A percentile compares a stretch with the other conserved stretches of the same genome.
These are phyloP conservation scores for Phoenix dactylifera DNA, from an alignment of 176 grass and related monocot species.

Conservation along the genomic window DNA sequence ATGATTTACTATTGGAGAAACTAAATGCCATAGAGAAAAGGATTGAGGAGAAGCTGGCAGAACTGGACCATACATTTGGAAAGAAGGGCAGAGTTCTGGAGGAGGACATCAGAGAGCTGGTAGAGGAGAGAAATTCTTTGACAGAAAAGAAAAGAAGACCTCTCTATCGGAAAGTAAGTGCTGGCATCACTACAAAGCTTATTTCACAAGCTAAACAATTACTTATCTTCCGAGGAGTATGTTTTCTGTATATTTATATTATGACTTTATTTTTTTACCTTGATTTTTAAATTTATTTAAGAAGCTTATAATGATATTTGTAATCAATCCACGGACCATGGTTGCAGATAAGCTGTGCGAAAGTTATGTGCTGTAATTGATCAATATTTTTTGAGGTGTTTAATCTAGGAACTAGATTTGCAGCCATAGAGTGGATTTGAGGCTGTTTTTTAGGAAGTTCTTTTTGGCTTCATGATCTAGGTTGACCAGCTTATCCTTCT, in stretches of 20 bases:
- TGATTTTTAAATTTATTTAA: no score
- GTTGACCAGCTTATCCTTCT: no score
- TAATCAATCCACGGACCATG: no score
- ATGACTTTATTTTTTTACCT: not conserved
- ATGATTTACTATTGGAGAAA: slow-evolving; percentile 66
- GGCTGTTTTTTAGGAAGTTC: no score
- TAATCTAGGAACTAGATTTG: no score
- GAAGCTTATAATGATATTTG: no score
- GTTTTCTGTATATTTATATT: not conserved
- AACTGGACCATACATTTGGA: slow-evolving; percentile 80
- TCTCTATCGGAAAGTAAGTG: slow-evolving; percentile 80
- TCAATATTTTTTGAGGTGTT: no score
- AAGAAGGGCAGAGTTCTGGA: slow-evolving; percentile 84
- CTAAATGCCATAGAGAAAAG: slow-evolving; percentile 73
- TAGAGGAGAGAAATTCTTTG: slow-evolving; percentile 72
- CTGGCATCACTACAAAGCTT: not conserved
- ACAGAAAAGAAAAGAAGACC: slow-evolving; percentile 65
- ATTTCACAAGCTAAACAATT: not conserved
- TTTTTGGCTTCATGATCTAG: no score
- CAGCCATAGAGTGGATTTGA: no score
- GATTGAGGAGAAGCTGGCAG: slow-evolving; percentile 54
- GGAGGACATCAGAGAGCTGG: slow-evolving; percentile 66
- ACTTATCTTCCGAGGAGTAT: not conserved
- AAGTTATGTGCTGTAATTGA: no score
- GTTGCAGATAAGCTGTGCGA: no score